Percentiles rank a stretch among this genome's conserved stretches.
These are phyloP conservation scores for Xylaria venustula DNA, from an alignment of 495 filamentous ascomycete species.

Conservation along the genomic window DNA sequence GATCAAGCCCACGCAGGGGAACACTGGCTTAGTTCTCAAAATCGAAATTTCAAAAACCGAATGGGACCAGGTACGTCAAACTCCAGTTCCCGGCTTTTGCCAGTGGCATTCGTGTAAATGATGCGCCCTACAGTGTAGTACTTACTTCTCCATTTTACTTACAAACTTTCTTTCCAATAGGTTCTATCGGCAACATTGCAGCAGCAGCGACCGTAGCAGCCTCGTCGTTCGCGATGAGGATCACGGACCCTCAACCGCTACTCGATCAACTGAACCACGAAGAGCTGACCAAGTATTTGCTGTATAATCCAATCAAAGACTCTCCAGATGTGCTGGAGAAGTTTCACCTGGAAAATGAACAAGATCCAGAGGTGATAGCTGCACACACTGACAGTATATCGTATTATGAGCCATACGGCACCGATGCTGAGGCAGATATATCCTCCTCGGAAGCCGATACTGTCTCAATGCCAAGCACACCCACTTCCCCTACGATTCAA, in stretches of 20 bases:
- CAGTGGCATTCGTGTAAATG: too few species aligned
- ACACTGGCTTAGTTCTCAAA: constrained; percentile 47
- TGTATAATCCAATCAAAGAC: neutral
- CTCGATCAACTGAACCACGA: constrained; percentile 13
- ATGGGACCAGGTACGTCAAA: constrained; percentile 43
- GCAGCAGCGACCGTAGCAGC: constrained; percentile 45
- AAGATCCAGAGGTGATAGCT: neutral
- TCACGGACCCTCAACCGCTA: constrained; percentile 28
- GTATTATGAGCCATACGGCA: neutral
- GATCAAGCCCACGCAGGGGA: constrained; percentile 42
- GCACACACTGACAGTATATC: neutral
- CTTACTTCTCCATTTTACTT: too few species aligned
- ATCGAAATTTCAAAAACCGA: constrained; percentile 48
- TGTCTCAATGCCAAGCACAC: neutral
- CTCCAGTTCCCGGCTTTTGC: neutral
- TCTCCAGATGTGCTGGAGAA: neutral
- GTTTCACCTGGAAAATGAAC: neutral
- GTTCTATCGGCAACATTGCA: constrained; percentile 40
- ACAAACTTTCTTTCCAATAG: too few species aligned
- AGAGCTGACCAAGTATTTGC: neutral
- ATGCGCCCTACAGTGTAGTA: too few species aligned
- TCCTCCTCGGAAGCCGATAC: neutral
- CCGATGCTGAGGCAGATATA: neutral
- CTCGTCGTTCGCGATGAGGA: constrained; percentile 38
- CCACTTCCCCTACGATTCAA: neutral